Percentiles rank a stretch among this genome's conserved stretches.
Conservation (phyloP, 1,284 basidiomycete genomes). For the Fereydounia khargensis region DNA sequence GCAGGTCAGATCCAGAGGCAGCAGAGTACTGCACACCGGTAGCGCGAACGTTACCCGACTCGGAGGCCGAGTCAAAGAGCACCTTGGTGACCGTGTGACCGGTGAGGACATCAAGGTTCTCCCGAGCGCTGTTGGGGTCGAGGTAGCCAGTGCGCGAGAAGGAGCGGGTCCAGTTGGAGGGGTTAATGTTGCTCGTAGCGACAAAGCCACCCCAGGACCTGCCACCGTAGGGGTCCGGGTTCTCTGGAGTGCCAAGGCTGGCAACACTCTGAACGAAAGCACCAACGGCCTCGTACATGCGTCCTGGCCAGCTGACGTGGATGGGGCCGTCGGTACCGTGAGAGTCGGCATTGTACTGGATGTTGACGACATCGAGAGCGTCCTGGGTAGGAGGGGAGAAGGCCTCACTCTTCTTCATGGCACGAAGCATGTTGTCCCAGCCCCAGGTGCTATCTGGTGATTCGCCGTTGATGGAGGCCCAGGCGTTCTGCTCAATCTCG, state of each 20-base stretch:
- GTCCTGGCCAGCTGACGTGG: slow-evolving; percentile 44
- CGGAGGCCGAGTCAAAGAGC: slow-evolving; percentile 61
- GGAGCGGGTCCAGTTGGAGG: slow-evolving; percentile 67
- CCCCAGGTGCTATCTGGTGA: slow-evolving; percentile 18
- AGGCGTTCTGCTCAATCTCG: slow-evolving; percentile 30
- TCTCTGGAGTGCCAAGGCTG: slow-evolving; percentile 60
- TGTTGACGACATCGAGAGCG: slow-evolving; percentile 10
- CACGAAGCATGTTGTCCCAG: slow-evolving; percentile 33
- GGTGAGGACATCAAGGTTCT: slow-evolving; percentile 68
- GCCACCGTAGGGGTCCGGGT: slow-evolving; percentile 62
- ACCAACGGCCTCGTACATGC: slow-evolving; percentile 26
- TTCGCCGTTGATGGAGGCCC: slow-evolving; percentile 25
- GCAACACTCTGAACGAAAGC: slow-evolving; percentile 29
- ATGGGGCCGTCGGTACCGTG: slow-evolving; percentile 63
- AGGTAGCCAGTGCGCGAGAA: slow-evolving; percentile 71
- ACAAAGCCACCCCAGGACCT: slow-evolving; percentile 64
- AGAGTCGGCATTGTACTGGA: slow-evolving; percentile 52
- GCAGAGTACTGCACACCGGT: slow-evolving; percentile 65
- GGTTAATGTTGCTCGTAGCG: slow-evolving; percentile 68
- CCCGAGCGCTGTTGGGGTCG: slow-evolving; percentile 64
- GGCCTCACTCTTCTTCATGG: slow-evolving; percentile 62
- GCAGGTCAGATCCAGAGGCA: slow-evolving; percentile 42
- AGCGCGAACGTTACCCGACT: slow-evolving; percentile 62
- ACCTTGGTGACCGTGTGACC: slow-evolving; percentile 67
- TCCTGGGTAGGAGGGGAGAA: slow-evolving; percentile 59